Conservation (phyloP, 768 basidiomycete species). For the Lentinus tigrinus region DNA sequence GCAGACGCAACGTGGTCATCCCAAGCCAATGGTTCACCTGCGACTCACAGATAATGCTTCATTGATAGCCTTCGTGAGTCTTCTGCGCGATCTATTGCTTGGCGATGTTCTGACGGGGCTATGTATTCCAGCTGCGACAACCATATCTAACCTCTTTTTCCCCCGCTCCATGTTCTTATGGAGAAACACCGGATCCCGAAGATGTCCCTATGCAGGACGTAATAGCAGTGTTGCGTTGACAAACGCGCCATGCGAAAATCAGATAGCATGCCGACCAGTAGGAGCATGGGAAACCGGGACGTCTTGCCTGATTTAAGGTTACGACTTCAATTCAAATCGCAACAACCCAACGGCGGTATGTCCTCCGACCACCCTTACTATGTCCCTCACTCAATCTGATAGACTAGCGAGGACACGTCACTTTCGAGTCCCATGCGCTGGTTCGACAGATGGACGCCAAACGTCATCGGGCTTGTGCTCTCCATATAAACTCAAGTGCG, state of each 20-base stretch:
- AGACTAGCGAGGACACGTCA: constrained; percentile 9
- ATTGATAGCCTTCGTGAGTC: constrained; percentile 10
- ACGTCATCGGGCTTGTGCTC: not conserved
- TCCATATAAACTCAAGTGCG: constrained; percentile 4
- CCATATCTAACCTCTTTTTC: constrained; percentile 15
- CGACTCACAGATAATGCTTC: not conserved
- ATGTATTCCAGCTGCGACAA: constrained; percentile 1
- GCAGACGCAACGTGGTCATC: not conserved
- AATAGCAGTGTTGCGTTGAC: constrained; percentile 8
- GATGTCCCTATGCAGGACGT: constrained; percentile 6
- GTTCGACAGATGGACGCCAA: constrained; percentile 1
- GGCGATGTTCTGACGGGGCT: not conserved
- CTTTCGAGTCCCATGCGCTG: not conserved
- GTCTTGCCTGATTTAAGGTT: constrained; percentile 14
- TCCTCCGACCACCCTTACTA: not conserved
- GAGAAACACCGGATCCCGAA: constrained; percentile 21
- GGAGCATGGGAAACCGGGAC: constrained; percentile 17
- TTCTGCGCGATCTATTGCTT: not conserved
- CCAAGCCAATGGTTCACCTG: not conserved
- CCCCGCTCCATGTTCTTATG: constrained; percentile 18
- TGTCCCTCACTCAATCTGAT: constrained; percentile 16
- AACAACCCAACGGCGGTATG: constrained; percentile 10
- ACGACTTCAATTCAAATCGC: constrained; percentile 13
- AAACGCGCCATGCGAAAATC: constrained; percentile 16
- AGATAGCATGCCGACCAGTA: constrained; percentile 12